phyloP scores from a whole-genome alignment of 441 rosid genomes.

The Eruca vesicaria region DNA sequence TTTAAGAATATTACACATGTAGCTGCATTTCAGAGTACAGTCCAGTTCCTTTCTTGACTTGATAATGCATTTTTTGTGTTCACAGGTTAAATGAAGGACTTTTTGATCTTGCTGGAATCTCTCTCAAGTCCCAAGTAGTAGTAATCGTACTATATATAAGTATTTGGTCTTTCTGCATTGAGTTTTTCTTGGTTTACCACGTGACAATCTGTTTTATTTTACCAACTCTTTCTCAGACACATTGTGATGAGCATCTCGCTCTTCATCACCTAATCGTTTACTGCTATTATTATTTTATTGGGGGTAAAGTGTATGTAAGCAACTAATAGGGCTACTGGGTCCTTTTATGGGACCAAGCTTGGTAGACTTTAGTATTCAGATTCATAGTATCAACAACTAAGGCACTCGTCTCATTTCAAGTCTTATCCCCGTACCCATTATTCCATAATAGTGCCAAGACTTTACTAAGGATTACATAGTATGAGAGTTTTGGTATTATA shows the following conservation, averaged over 20 bases:
- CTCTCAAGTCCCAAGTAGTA: not conserved
- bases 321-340: slow-evolving; percentile 19
- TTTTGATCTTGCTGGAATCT: not conserved
- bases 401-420: slow-evolving; percentile 5
- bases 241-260: not conserved
- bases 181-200: not conserved
- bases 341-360: slow-evolving; percentile 17
- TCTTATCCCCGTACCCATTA: not conserved
- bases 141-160: not conserved
- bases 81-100: not conserved
- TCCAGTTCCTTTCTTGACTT: not conserved
- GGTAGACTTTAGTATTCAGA: slow-evolving; percentile 15
- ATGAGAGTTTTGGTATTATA: slow-evolving; percentile 14
- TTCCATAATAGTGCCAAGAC: not conserved
- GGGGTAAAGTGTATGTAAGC: slow-evolving; percentile 16
- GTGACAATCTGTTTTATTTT: not conserved
- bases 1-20: not conserved
- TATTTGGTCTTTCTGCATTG: not conserved
- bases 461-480: not conserved
- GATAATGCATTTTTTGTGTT: not conserved
- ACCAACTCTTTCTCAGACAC: not conserved
- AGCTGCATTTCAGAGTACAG: not conserved
- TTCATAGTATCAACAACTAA: slow-evolving; percentile 20
- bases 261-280: not conserved
- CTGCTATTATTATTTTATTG: not conserved